Evolutionary conservation across 164 flowering plant genomes (phyloP).

Genomic region (Vitis labrusca): DNA sequence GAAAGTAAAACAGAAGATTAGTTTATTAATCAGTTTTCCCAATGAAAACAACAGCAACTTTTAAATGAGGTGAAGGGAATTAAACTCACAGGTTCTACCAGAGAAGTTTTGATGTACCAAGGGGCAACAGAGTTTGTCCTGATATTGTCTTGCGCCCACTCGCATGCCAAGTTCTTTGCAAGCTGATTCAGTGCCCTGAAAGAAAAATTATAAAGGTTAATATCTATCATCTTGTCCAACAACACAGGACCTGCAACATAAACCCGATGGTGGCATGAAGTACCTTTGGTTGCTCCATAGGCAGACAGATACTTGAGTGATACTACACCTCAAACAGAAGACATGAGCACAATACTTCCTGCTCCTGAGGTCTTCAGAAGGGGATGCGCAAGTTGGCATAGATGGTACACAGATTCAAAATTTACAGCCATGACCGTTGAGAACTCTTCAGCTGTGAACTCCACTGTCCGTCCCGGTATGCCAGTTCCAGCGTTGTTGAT

Average conservation of each 20-base stretch:
- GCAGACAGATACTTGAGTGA: slow-evolving; percentile 19
- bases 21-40: too few relatives aligned
- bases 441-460: slow-evolving; percentile 42
- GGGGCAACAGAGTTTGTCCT: slow-evolving; percentile 22
- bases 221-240: too few relatives aligned
- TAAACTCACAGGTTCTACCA: slow-evolving; percentile 4
- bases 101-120: slow-evolving; percentile 7
- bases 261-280: not conserved
- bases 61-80: too few relatives aligned
- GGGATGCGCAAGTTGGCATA: slow-evolving; percentile 59
- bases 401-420: slow-evolving; percentile 46
- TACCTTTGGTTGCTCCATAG: slow-evolving; percentile 53
- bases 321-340: slow-evolving; percentile 43
- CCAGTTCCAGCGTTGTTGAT: slow-evolving; percentile 53
- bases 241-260: not conserved
- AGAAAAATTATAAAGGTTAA: not conserved
- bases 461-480: slow-evolving; percentile 30
- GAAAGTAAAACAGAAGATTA: too few relatives aligned
- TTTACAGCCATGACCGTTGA: slow-evolving; percentile 40
- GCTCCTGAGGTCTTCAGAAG: slow-evolving; percentile 46
- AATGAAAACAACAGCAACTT: too few relatives aligned
- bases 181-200: slow-evolving; percentile 36
- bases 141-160: slow-evolving; percentile 26
- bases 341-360: slow-evolving; percentile 51
- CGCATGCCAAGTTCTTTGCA: slow-evolving; percentile 17